Conservation (phyloP, 331 rosid species). For the Malus hybrid region DNA sequence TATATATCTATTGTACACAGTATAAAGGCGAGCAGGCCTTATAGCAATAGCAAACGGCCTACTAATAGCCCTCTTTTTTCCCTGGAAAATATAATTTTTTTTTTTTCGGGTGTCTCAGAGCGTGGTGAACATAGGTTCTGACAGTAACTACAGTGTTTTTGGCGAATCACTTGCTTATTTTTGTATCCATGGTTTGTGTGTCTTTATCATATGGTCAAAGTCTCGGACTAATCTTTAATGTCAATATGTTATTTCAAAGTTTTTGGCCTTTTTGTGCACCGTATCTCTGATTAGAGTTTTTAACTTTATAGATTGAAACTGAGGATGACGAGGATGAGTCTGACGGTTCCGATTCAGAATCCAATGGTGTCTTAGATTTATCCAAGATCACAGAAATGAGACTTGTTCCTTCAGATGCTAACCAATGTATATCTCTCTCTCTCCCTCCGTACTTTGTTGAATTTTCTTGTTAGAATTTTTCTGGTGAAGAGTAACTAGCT, state of each 20-base stretch:
- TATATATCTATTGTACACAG: not conserved
- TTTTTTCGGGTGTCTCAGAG: no score
- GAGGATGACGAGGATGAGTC: constrained; percentile 50
- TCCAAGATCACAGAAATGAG: constrained; percentile 79
- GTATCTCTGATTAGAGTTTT: not conserved
- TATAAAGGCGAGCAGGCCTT: no score
- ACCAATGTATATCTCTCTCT: constrained; percentile 39
- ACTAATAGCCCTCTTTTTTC: no score
- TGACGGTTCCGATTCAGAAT: constrained; percentile 60
- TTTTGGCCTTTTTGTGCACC: not conserved
- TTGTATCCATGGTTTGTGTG: not conserved
- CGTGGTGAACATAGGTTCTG: no score
- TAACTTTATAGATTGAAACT: constrained; percentile 52
- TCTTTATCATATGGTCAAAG: not conserved
- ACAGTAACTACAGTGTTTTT: no score
- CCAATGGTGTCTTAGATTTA: constrained; percentile 38
- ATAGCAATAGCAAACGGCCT: no score
- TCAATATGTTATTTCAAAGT: not conserved
- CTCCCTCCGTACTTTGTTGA: not conserved
- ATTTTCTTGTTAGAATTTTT: not conserved
- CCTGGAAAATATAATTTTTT: no score
- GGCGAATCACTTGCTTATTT: not conserved
- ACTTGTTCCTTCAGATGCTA: constrained; percentile 80
- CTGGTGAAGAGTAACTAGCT: not conserved
- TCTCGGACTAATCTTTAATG: not conserved